Percentiles rank a stretch among this genome's conserved stretches.
These are phyloP conservation scores for Alternaria arborescens DNA, from an alignment of 2,329 filamentous ascomycete species.

Conservation along the genomic window DNA sequence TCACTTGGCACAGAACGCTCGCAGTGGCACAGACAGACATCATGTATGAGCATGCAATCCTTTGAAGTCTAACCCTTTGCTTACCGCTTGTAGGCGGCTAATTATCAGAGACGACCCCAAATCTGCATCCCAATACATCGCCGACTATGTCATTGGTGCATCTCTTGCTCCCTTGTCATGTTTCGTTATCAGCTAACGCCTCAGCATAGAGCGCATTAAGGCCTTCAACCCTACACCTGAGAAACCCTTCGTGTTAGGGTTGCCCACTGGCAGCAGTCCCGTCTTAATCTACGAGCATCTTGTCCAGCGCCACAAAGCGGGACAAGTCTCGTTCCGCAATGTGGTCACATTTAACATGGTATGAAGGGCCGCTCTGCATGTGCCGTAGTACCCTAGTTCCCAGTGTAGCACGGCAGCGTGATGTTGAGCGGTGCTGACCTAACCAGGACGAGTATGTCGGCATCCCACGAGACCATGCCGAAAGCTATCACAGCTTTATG, in stretches of 20 bases:
- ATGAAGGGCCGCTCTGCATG: constrained; percentile 39
- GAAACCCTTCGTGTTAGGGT: constrained; percentile 81
- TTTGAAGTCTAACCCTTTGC: constrained; percentile 27
- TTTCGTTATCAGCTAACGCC: constrained; percentile 33
- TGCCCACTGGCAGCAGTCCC: constrained; percentile 85
- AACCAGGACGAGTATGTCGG: constrained; percentile 83
- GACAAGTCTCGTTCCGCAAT: constrained; percentile 83
- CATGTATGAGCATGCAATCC: constrained; percentile 46
- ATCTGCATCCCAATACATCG: constrained; percentile 76
- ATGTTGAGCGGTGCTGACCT: constrained; percentile 31
- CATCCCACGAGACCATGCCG: constrained; percentile 80
- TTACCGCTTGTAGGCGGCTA: constrained; percentile 70
- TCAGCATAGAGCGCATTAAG: constrained; percentile 73
- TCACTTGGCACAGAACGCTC: constrained; percentile 3
- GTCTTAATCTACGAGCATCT: constrained; percentile 79
- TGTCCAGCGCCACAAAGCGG: constrained; percentile 74
- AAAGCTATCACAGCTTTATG: constrained; percentile 93
- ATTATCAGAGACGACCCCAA: constrained; percentile 79
- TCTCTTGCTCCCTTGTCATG: constrained; percentile 31
- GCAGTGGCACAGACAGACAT: constrained; percentile 12
- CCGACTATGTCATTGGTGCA: constrained; percentile 79
- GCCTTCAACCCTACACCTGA: constrained; percentile 75
- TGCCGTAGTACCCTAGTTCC: constrained; percentile 24
- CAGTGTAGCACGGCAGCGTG: constrained; percentile 29
- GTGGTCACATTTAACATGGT: constrained; percentile 94